These are phyloP conservation scores for Penicillium glabrum DNA, from an alignment of 2,329 filamentous ascomycete genomes.

Conservation along the genomic window DNA sequence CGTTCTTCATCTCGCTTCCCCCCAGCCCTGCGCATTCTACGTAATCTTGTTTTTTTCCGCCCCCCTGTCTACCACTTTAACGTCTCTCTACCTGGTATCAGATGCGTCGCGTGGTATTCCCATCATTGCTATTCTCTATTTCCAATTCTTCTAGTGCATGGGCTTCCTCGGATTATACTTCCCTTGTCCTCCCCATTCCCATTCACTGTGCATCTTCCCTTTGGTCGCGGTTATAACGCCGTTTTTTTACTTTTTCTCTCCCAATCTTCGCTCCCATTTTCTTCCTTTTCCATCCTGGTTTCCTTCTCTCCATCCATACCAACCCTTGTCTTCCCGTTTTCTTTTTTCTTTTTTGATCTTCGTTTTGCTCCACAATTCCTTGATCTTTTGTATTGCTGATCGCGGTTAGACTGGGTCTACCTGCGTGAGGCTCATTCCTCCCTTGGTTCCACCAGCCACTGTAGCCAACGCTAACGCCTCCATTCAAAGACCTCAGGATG, in stretches of 20 bases:
- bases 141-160: not conserved
- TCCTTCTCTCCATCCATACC: not conserved
- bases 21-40: not conserved
- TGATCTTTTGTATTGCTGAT: not conserved
- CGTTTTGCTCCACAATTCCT: not conserved
- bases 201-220: not conserved
- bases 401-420: not conserved
- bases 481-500: constrained; percentile 30
- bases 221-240: not conserved
- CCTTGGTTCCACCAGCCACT: not conserved
- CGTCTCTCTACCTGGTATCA: not conserved
- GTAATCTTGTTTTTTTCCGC: not conserved
- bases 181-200: not conserved
- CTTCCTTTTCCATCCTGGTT: not conserved
- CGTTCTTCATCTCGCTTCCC: not conserved
- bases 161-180: not conserved
- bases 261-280: not conserved
- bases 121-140: not conserved
- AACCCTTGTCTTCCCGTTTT: not conserved
- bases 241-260: not conserved
- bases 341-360: not conserved
- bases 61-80: not conserved
- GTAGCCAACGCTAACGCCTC: constrained; percentile 3
- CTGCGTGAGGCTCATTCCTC: not conserved
- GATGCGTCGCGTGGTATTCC: not conserved